Conservation (phyloP, 2,329 filamentous ascomycete genomes). For the Botrytis byssoidea region DNA sequence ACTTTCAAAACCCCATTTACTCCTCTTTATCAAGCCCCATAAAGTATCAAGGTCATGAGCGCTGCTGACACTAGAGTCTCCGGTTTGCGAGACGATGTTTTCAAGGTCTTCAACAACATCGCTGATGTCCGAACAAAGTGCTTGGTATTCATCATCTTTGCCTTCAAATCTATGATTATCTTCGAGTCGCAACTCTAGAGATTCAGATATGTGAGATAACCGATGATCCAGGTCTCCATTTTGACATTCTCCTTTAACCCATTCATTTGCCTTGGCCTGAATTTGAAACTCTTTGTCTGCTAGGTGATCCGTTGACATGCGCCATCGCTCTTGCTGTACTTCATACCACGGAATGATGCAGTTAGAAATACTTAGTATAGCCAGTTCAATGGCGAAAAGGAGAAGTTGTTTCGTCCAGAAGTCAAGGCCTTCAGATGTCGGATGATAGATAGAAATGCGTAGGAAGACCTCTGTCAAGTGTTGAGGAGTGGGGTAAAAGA, state of each 20-base stretch:
- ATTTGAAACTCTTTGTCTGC: neutral
- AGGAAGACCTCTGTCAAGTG: neutral
- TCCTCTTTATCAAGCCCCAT: neutral
- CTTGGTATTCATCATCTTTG: neutral
- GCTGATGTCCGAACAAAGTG: neutral
- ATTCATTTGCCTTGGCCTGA: neutral
- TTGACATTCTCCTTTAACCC: neutral
- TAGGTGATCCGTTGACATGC: neutral
- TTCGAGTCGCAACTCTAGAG: neutral
- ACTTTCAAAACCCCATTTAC: neutral
- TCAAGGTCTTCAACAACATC: neutral
- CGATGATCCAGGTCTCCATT: neutral
- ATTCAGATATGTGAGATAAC: neutral
- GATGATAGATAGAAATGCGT: neutral
- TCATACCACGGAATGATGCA: neutral
- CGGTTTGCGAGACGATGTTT: neutral
- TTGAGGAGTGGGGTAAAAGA: neutral
- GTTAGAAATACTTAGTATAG: neutral
- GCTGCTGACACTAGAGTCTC: too few relatives aligned
- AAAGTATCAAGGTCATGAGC: neutral
- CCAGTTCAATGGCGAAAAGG: neutral
- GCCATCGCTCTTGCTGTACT: too few relatives aligned
- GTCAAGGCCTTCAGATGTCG: neutral
- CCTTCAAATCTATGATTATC: neutral
- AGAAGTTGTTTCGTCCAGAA: neutral